These are phyloP conservation scores for Heliocybe sulcata DNA, from an alignment of 1,284 basidiomycete species.

Conservation along the genomic window DNA sequence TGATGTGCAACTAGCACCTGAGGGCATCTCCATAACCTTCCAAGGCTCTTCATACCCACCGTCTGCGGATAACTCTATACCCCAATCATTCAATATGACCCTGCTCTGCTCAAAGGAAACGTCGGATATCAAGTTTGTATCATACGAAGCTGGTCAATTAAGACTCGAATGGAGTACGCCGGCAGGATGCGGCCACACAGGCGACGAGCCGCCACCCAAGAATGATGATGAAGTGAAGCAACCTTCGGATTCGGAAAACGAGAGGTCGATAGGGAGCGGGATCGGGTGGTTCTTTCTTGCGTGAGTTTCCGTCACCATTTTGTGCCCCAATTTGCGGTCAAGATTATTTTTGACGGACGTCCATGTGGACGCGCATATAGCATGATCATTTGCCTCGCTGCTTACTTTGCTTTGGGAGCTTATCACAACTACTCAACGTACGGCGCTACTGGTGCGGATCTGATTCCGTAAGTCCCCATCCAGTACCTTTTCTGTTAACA, in stretches of 20 bases:
- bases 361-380: constrained; percentile 27
- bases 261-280: constrained; percentile 53
- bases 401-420: constrained; percentile 69
- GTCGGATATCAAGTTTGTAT: constrained; percentile 42
- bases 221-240: constrained; percentile 26
- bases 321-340: neutral
- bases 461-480: constrained; percentile 60
- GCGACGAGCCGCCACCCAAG: constrained; percentile 20
- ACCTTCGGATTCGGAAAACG: constrained; percentile 21
- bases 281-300: constrained; percentile 80
- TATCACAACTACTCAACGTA: constrained; percentile 83
- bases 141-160: constrained; percentile 51
- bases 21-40: constrained; percentile 51
- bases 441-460: constrained; percentile 70
- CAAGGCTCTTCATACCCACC: constrained; percentile 56
- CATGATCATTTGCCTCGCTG: constrained; percentile 53
- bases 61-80: constrained; percentile 25
- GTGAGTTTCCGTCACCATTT: constrained; percentile 34
- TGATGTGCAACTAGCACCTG: constrained; percentile 30
- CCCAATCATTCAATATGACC: constrained; percentile 54
- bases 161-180: constrained; percentile 53
- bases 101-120: constrained; percentile 45
- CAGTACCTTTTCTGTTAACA: neutral
- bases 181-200: constrained; percentile 39
- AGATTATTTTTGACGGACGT: neutral